phyloP scores from a whole-genome alignment of 2,329 filamentous ascomycete genomes.

The Phoma sp. region DNA sequence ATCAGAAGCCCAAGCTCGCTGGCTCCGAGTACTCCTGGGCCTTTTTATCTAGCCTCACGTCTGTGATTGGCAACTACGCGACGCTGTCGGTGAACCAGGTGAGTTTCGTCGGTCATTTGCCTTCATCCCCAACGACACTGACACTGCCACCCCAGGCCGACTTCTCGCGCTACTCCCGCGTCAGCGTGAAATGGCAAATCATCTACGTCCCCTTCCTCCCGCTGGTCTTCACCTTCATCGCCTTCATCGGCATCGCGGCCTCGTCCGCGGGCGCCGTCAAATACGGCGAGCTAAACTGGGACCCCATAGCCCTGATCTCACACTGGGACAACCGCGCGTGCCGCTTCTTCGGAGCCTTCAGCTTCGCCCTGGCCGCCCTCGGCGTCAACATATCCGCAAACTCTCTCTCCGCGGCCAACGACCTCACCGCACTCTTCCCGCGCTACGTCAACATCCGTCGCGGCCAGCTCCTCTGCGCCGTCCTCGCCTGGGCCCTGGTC shows the following conservation, averaged over 20 bases:
- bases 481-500: constrained; percentile 53
- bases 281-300: constrained; percentile 56
- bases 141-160: constrained; percentile 55
- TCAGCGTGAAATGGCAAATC: constrained; percentile 57
- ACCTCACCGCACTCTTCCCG: constrained; percentile 60
- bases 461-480: constrained; percentile 54
- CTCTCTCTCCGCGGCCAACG: constrained; percentile 60
- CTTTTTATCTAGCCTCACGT: constrained; percentile 58
- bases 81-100: constrained; percentile 60
- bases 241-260: constrained; percentile 64
- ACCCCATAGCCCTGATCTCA: constrained; percentile 50
- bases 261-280: constrained; percentile 62
- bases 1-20: constrained; percentile 53
- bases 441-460: constrained; percentile 60
- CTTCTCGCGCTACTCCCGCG: constrained; percentile 61
- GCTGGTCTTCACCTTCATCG: constrained; percentile 60
- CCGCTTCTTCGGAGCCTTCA: constrained; percentile 51
- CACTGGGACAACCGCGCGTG: constrained; percentile 48
- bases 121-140: not conserved
- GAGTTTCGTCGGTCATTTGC: not conserved
- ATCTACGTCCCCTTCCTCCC: constrained; percentile 60
- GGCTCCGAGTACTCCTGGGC: constrained; percentile 62
- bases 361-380: constrained; percentile 58
- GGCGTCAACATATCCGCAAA: constrained; percentile 63
- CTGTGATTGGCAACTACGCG: constrained; percentile 59